Evolutionary conservation across 108 stramenopile species (phyloP), one percentile per base, ranked within the genome.

Genomic region (Pseudonitzschia pungens): DNA sequence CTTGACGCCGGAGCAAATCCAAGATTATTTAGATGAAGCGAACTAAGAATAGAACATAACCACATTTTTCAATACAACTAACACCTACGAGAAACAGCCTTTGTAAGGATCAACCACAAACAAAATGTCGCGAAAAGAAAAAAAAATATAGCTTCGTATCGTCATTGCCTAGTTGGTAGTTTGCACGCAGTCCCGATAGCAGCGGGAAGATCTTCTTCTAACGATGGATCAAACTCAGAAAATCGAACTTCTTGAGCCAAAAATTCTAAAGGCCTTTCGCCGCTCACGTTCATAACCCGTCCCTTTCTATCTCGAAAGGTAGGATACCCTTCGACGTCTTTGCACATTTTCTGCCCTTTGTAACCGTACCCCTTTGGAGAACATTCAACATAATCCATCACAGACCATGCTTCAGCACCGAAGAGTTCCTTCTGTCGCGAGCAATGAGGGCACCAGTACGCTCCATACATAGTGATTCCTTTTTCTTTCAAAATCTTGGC

Each of bases 1-100:
- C 57, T 87, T 99, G 77, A 97, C 92, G n/a, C 94, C 95, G n/a
- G 94, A 88, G 58, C 96, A 99, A 83, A 96, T 99, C 75, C 92
- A 94, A 65, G 99, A 99, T 89, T 99, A 98, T 86, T 82, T 99
- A 69, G 98, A 99, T 73, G 99, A 99, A 75, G 86, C 86, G 31
- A 87, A 83, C 69, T 87, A 81, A 69, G n/a, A 57, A 26, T 26
- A 12, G 32, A 20, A n/a, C 10, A 65, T 41, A 41, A 41, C 11
- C n/a, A 9, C 27, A 57, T 14, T 10, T 14, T 27, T 57, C 27
- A 27, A 9, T 57, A 8, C n/a, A 22, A 57, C n/a, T 57, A 16
- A n/a, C n/a, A n/a, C n/a, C n/a, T n/a, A n/a, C n/a, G n/a, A n/a
- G n/a, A n/a, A n/a, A n/a, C n/a, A n/a, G n/a, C n/a, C n/a, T n/a